Percentiles rank a stretch among this genome's conserved stretches.
Evolutionary conservation across 2,329 filamentous ascomycete species (phyloP).

Genomic region (Xylaria sp.): DNA sequence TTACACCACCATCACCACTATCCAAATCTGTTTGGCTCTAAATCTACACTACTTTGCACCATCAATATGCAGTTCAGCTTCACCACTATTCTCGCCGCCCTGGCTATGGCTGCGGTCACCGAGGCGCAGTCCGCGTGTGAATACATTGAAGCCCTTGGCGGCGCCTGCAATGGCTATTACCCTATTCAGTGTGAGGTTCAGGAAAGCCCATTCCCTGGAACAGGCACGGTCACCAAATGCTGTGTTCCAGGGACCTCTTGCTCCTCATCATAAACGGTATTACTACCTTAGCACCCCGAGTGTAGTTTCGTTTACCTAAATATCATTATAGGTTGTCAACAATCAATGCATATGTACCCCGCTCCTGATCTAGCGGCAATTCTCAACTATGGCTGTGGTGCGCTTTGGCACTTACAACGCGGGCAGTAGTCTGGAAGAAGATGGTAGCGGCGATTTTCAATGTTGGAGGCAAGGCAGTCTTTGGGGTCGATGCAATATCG

Average conservation of each 20-base stretch:
- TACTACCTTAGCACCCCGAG: slow-evolving; percentile 14
- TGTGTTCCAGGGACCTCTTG: slow-evolving; percentile 13
- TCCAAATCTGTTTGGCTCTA: slow-evolving; percentile 13
- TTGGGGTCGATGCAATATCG: neutral
- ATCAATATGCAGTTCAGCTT: slow-evolving; percentile 22
- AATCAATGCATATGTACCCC: slow-evolving; percentile 22
- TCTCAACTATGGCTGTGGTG: slow-evolving; percentile 13
- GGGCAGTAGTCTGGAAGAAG: slow-evolving; percentile 13
- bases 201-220: slow-evolving; percentile 22
- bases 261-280: slow-evolving; percentile 19
- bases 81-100: slow-evolving; percentile 22
- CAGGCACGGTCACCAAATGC: slow-evolving; percentile 19
- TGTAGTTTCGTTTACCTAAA: slow-evolving; percentile 18
- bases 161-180: slow-evolving; percentile 21
- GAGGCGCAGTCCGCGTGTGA: slow-evolving; percentile 14
- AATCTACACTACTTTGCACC: slow-evolving; percentile 20
- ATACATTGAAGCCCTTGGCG: slow-evolving; percentile 19
- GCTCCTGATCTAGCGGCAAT: slow-evolving; percentile 11
- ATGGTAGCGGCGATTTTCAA: slow-evolving; percentile 11
- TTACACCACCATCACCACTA: slow-evolving; percentile 17
- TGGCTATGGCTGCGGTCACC: slow-evolving; percentile 19
- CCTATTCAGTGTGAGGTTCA: slow-evolving; percentile 16
- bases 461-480: slow-evolving; percentile 12
- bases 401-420: slow-evolving; percentile 15
- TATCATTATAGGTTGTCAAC: slow-evolving; percentile 16